Evolutionary conservation across 805 yeast genomes (phyloP).

Genomic region (Cyberlindnera xylosilytica): DNA sequence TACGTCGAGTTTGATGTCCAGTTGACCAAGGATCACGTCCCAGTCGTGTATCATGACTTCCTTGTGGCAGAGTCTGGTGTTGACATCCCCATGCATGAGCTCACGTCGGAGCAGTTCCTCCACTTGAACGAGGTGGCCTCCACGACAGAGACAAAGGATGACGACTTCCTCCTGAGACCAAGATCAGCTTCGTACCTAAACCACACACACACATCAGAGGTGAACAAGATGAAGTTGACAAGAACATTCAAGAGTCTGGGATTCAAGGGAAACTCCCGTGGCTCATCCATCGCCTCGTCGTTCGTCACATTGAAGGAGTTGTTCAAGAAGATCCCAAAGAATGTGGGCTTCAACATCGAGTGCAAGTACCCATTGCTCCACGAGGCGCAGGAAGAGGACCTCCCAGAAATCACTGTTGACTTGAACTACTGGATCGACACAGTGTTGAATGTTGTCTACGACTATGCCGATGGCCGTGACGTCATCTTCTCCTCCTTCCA

Average conservation of each 20-base stretch:
- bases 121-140: conserved; percentile 39
- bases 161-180: conserved; percentile 29
- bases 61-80: conserved; percentile 93
- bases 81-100: conserved; percentile 92
- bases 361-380: conserved; percentile 94
- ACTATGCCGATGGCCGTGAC: conserved; percentile 75
- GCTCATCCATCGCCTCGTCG: conserved; percentile 84
- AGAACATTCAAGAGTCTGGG: conserved; percentile 83
- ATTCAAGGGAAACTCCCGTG: conserved; percentile 90
- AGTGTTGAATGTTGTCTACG: conserved; percentile 74
- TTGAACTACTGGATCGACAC: conserved; percentile 88
- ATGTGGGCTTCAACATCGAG: conserved; percentile 92
- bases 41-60: conserved; percentile 94
- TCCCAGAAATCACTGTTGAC: conserved; percentile 82
- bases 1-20: conserved; percentile 98
- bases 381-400: conserved; percentile 84
- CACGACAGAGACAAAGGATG: conserved; percentile 22
- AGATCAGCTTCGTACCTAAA: conserved; percentile 24
- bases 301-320: conserved; percentile 87
- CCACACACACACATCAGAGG: conserved; percentile 6
- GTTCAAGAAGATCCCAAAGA: conserved; percentile 73
- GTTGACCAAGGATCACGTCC: conserved; percentile 83
- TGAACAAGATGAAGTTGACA: conserved; percentile 78
- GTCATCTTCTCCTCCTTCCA: conserved; percentile 90
- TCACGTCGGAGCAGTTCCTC: conserved; percentile 86